Evolutionary conservation across 169 alveolate genomes (phyloP), one percentile per base, ranked within the genome.

Genomic region (Cryptosporidium meleagridis): DNA sequence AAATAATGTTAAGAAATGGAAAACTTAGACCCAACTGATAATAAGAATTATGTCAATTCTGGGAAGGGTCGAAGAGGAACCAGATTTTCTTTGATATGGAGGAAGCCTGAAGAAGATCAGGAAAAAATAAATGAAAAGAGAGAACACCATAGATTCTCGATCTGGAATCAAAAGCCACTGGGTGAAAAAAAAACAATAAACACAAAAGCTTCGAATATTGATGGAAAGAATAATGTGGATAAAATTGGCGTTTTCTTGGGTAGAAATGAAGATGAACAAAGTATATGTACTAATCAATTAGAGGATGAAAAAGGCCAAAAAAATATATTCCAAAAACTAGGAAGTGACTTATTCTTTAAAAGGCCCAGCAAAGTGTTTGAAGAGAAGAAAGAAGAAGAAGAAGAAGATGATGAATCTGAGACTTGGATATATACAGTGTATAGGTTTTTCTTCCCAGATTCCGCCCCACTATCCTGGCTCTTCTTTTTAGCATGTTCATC

Each of bases 331-430:
- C 89, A 80, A 29, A 80, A 44, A 80, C 62, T 59, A 16, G 89
- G 89, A 31, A 80, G 89, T 21, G 89, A 80, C 35, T 44, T 65
- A 18, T 80, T 80, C 70, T 80, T 80, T 18, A 80, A 62, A 51
- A 59, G 89, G 29, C 89, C 89, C 44, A 80, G 89, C 65, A 80
- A 80, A 51, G 89, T 80, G 2, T 65, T 80, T 59, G 89, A 80
- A 48, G 89, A 80, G 18, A 80, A 80, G 35, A 80, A 80, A 14
- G 89, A 80, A 29, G 89, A 80, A 33, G 89, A 80, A 10, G 89
- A 80, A 14, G 89, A 80, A 4, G 89, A 80, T 1, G 89, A 80
- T 16, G 89, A 80, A 21, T 18, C 89, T 23, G 89, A 80, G 37
- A 45, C 80, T 4, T 80, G 72, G 75, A 9, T 80, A 6, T 35